phyloP scores from a whole-genome alignment of 129 eudicot species.

The Flaveria trinervia region DNA sequence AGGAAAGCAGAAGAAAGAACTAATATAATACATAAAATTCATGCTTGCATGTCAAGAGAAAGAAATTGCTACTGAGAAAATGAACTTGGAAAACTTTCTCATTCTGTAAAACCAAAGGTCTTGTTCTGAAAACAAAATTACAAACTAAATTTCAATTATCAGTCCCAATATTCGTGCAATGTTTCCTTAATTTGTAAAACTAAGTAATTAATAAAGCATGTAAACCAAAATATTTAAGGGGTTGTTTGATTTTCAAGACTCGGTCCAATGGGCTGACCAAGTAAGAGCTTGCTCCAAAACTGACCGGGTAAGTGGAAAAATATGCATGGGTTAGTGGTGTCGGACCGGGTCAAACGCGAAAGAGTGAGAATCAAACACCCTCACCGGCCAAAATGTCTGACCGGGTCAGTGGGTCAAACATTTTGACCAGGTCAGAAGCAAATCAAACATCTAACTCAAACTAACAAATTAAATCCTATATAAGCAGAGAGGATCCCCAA shows the following conservation, averaged over 20 bases:
- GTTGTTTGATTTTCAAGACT: no score
- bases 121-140: neutral
- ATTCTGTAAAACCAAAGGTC: constrained; percentile 5
- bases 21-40: neutral
- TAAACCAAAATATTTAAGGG: no score
- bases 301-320: no score
- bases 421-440: no score
- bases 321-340: no score
- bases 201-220: neutral
- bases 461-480: neutral
- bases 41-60: constrained; percentile 5
- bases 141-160: neutral
- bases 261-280: no score
- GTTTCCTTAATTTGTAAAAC: neutral
- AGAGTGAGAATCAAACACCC: no score
- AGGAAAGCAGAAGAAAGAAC: constrained; percentile 4
- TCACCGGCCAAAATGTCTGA: no score
- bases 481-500: neutral
- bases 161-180: neutral
- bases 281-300: no score
- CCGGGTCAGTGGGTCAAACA: no score
- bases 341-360: no score
- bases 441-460: neutral
- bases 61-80: neutral
- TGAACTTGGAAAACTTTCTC: neutral